Evolutionary conservation across 805 yeast species (phyloP), one percentile per base, ranked within the genome.

Genomic region (Candida ulmi): DNA sequence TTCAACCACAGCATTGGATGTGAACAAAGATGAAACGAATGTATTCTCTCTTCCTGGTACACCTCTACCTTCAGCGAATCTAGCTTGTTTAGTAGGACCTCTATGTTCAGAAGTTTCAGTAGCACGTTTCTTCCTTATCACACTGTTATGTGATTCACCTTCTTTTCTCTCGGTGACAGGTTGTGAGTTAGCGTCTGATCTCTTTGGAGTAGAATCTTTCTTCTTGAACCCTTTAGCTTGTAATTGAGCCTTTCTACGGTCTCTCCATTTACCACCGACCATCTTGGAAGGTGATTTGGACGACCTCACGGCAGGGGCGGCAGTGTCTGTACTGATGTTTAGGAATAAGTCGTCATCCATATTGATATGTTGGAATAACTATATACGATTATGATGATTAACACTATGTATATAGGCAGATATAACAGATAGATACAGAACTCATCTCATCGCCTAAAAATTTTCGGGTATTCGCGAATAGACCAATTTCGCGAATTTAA

Each of bases 21-120:
- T 74, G 68, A 91, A 91, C 38, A 91, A 65, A 1, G 97, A 91
- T 0, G 97, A 86, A 3, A 91, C 88, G 50, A 80, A 79, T 8
- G 91, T 78, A 47, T 74, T 72, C 46, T 73, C 68, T 42, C 66
- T 69, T 4, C 82, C 82, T 7, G 78, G 39, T 15, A 44, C 73
- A 6, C 81, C 81, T 38, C 69, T 64, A 8, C 71, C 60, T 54
- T 75, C 80, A 4, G 66, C 47, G 45, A 66, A 66, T 44, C 66
- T 62, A n/a, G 61, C 60, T 44, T 60, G 61, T 45, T 66, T 68
- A 8, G 57, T 45, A 4, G 60, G 57, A 11, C 48, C 68, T 37
- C 30, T 61, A 2, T 30, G 18, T 6, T 32, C 43, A 11, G 34
- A 40, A 16, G 24, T 17, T 0, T 35, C 26, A 12, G 44, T 50